Conservation (phyloP, 352 stramenopile species). For the Phytopythium montanum region DNA sequence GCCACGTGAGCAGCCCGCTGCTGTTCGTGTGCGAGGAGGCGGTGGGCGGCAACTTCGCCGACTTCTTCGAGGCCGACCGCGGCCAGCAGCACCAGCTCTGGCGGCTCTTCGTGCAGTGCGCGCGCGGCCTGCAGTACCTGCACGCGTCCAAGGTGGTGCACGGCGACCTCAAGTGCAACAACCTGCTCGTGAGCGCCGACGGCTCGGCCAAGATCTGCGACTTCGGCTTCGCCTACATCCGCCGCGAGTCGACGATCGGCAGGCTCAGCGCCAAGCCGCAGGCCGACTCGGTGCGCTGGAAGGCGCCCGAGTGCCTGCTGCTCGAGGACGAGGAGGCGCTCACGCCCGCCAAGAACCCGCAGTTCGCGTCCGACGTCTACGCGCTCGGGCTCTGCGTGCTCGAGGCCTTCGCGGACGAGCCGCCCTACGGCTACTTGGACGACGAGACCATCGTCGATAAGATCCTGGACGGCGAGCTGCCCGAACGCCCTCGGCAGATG, state of each 20-base stretch:
- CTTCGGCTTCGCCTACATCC: constrained; percentile 26
- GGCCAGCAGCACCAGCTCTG: constrained; percentile 10
- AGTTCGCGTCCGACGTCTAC: constrained; percentile 21
- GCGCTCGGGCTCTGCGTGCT: constrained; percentile 33
- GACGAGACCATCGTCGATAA: constrained; percentile 10
- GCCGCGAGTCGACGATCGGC: constrained; percentile 9
- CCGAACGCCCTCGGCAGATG: constrained; percentile 6
- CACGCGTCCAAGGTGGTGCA: constrained; percentile 60
- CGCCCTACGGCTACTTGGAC: constrained; percentile 13
- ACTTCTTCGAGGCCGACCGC: constrained; percentile 13
- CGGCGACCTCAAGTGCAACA: constrained; percentile 79
- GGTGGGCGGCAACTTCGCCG: constrained; percentile 14
- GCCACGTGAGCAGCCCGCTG: constrained; percentile 23
- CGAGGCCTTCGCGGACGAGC: constrained; percentile 18
- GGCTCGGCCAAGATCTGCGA: constrained; percentile 21
- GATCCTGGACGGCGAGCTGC: constrained; percentile 6
- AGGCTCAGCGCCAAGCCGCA: constrained; percentile 13
- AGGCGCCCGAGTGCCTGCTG: constrained; percentile 20
- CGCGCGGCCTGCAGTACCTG: constrained; percentile 52
- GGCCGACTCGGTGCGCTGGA: constrained; percentile 21
- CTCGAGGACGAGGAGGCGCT: constrained; percentile 3
- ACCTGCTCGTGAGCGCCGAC: constrained; percentile 59
- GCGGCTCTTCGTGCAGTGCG: constrained; percentile 22
- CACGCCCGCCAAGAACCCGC: constrained; percentile 8
- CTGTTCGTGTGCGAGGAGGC: constrained; percentile 30